Base-by-base conservation (phyloP, 371 early-diverging fungal species). In the Rhizopus stolonifer region DNA sequence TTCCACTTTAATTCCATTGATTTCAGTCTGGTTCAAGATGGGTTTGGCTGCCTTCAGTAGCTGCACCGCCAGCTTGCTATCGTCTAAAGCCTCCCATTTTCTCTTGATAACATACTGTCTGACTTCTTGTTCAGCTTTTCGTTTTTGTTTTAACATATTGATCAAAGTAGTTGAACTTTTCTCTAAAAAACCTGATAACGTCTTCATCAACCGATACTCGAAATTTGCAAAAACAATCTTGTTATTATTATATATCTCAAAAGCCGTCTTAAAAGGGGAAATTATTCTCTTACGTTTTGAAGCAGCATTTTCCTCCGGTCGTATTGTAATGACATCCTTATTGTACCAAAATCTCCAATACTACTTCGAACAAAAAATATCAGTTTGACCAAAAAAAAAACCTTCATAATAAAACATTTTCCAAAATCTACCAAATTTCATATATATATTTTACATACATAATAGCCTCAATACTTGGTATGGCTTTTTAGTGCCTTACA, bases 11-110 rank as follows among this genome's bases (percentile, higher is more conserved):
- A 10, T 29, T 29, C 7, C 31, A 29, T 10, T 29, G 17, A 39
- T 39, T n/a, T 39, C 17, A 17, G 40, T n/a, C 17, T 39, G 40
- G 11, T 17, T 39, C 17, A 39, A 17, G 17, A 39, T 39, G 40
- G 40, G n/a, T 39, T 39, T 39, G 17, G 40, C 40, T 39, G 40
- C 40, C 17, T 39, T 39, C 17, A 39, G n/a, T 17, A 39, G n/a
- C 19, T 39, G 40, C 7, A 39, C 40, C 17, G 40, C 7, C 19
- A 39, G 40, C 8, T 39, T 39, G 17, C 17, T 39, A 17, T 17
- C 40, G n/a, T 39, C 40, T 17, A 39, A 39, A 39, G 40, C 40
- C 17, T 39, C 17, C 40, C 40, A 39, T n/a, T n/a, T n/a, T n/a
- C n/a, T n/a, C n/a, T n/a, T n/a, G n/a, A n/a, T n/a, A n/a, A n/a